Evolutionary conservation across 2,329 filamentous ascomycete genomes (phyloP).

Genomic region (Aspergillus pseudoterreus): DNA sequence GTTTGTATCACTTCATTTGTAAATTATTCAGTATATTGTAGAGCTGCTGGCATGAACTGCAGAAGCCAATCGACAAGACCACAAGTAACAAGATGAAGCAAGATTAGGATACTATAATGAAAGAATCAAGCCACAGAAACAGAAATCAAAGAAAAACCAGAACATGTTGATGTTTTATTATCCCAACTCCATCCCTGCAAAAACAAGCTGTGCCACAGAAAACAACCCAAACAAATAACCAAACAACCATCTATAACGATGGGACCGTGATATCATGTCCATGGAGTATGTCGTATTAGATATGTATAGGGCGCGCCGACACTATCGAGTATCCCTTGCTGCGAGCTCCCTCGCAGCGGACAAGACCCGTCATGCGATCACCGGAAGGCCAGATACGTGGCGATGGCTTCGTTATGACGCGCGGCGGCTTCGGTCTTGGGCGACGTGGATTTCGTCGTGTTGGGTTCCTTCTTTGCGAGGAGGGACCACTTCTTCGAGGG

Average conservation of each 20-base stretch:
- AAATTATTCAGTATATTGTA: too few relatives aligned
- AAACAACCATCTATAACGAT: background rate
- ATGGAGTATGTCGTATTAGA: background rate
- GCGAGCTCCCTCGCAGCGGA: background rate
- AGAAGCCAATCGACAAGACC: too few relatives aligned
- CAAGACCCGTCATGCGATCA: constrained; percentile 17
- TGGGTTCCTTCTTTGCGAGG: background rate
- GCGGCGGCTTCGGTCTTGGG: background rate
- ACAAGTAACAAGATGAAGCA: too few relatives aligned
- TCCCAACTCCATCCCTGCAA: background rate
- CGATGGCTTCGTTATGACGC: constrained; percentile 21
- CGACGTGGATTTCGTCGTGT: background rate
- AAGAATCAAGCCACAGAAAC: too few relatives aligned
- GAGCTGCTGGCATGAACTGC: too few relatives aligned
- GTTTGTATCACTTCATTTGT: too few relatives aligned
- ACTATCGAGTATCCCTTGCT: background rate
- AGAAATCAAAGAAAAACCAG: too few relatives aligned
- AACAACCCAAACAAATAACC: constrained; percentile 35
- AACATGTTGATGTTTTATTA: background rate
- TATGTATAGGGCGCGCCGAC: background rate
- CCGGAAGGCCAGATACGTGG: constrained; percentile 20
- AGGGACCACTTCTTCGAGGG: constrained; percentile 7
- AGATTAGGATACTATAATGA: too few relatives aligned
- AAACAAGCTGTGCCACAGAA: background rate
- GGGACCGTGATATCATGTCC: constrained; percentile 25